Conservation (phyloP, 1,284 basidiomycete genomes). For the Blastosporella zonata region DNA sequence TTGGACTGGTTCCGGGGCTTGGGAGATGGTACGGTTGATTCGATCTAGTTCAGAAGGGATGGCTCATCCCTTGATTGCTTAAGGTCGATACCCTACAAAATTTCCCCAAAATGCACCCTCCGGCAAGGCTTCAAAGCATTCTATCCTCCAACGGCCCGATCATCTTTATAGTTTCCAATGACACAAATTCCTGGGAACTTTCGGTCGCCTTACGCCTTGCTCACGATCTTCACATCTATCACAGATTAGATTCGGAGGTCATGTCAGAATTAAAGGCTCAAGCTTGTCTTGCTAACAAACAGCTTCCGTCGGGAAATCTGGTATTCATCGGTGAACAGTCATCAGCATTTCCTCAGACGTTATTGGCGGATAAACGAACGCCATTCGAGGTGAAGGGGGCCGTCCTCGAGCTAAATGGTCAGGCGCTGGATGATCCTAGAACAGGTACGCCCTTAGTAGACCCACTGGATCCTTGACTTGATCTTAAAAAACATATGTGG, state of each 20-base stretch:
- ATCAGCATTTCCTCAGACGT: constrained; percentile 24
- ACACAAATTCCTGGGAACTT: constrained; percentile 29
- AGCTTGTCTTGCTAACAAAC: constrained; percentile 15
- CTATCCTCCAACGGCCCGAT: constrained; percentile 53
- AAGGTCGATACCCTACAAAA: not conserved
- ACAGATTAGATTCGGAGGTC: constrained; percentile 66
- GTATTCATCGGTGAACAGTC: constrained; percentile 49
- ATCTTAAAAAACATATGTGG: not conserved
- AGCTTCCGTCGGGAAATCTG: constrained; percentile 48
- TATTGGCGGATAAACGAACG: constrained; percentile 28
- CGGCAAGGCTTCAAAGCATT: constrained; percentile 62
- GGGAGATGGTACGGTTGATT: constrained; percentile 12
- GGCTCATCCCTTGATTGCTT: not conserved
- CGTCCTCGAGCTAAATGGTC: constrained; percentile 24
- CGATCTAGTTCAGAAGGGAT: not conserved
- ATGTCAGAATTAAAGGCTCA: constrained; percentile 43
- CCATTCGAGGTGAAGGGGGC: constrained; percentile 27
- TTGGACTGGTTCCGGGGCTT: not conserved
- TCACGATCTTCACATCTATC: constrained; percentile 66
- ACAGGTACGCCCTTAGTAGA: constrained; percentile 24
- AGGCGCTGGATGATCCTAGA: constrained; percentile 24
- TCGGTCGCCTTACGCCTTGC: constrained; percentile 63
- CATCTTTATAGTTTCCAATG: constrained; percentile 51
- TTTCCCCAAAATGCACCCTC: constrained; percentile 27
- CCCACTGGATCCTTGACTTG: constrained; percentile 18